Base-by-base conservation (phyloP, 331 rosid species). In the Rhamnella rubrinervis region DNA sequence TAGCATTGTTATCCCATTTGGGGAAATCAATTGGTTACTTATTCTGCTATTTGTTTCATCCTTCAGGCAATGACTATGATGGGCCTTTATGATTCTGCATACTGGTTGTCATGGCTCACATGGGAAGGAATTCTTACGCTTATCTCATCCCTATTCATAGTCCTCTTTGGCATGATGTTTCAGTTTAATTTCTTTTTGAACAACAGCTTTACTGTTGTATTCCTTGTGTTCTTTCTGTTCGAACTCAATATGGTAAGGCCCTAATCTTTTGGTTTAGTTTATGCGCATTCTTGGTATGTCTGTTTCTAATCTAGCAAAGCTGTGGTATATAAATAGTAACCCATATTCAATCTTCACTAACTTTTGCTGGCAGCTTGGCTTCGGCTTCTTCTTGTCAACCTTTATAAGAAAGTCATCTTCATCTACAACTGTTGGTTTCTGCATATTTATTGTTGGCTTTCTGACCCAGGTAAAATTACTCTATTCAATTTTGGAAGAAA, bases 31-130 rank as follows among this genome's bases (percentile, higher is more conserved):
- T 31, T 61, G 17, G 70, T 75, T 60, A 46, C n/a, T 61, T 55
- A 17, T 16, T 31, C 1, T 46, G 51, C 31, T 65, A 2, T 13
- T 68, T 53, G 9, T 40, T 20, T 49, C 40, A 4, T 75, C 35
- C 18, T 59, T 52, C 83, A 93, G 97, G 89, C 90, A 68, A 88
- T 93, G 98, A 70, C 72, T 11, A 85, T 93, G 87, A 93, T 93
- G 97, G 98, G 98, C 62, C 92, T 93, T 57, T 93, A 85, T n/a
- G 98, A 93, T 74, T 79, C 86, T 59, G 96, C 98, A 21, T 93
- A 93, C 78, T 93, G 98, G 96, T 68, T 88, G 55, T 90, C 98
- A 59, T 93, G 97, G 97, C 81, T 93, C 74, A 65, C 87, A 21
- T 93, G 95, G 96, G 97, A 93, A 63, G 84, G 90, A 47, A 57